Evolutionary conservation across 768 basidiomycete species (phyloP).

Genomic region (Pleurotus tuoliensis): DNA sequence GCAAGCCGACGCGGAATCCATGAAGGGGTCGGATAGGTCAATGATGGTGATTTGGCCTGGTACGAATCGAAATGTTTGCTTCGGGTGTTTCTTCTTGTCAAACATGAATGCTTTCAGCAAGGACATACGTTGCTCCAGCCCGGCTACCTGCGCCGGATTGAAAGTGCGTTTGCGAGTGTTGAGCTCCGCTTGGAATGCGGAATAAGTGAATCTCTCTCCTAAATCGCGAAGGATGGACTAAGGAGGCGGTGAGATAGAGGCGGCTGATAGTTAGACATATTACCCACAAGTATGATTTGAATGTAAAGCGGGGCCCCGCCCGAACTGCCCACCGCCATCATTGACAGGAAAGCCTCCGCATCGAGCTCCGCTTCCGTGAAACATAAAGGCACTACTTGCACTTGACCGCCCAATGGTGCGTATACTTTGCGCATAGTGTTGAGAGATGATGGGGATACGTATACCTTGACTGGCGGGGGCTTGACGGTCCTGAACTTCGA

Average conservation of each 20-base stretch:
- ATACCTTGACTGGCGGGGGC: constrained; percentile 41
- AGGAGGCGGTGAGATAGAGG: neutral
- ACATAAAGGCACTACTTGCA: constrained; percentile 50
- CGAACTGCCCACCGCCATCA: constrained; percentile 68
- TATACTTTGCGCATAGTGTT: constrained; percentile 58
- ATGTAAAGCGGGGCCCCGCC: constrained; percentile 66
- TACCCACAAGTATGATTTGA: constrained; percentile 39
- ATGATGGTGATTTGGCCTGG: constrained; percentile 62
- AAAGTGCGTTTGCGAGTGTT: constrained; percentile 45
- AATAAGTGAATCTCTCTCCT: constrained; percentile 54
- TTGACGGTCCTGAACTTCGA: constrained; percentile 25
- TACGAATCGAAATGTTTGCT: constrained; percentile 36
- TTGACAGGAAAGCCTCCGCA: constrained; percentile 62
- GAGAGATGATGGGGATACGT: constrained; percentile 57
- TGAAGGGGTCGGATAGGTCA: constrained; percentile 71
- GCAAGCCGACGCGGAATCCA: constrained; percentile 64
- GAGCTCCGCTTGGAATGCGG: constrained; percentile 44
- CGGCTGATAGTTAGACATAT: too few relatives aligned
- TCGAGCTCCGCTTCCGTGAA: constrained; percentile 62
- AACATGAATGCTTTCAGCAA: constrained; percentile 58
- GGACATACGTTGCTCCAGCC: constrained; percentile 61
- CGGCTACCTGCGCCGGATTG: constrained; percentile 50
- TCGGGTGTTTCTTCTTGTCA: constrained; percentile 9
- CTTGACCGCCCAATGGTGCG: constrained; percentile 40
- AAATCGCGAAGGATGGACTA: constrained; percentile 60